phyloP scores from a whole-genome alignment of 2,329 filamentous ascomycete genomes.

The Penicillium psychrosexuale region DNA sequence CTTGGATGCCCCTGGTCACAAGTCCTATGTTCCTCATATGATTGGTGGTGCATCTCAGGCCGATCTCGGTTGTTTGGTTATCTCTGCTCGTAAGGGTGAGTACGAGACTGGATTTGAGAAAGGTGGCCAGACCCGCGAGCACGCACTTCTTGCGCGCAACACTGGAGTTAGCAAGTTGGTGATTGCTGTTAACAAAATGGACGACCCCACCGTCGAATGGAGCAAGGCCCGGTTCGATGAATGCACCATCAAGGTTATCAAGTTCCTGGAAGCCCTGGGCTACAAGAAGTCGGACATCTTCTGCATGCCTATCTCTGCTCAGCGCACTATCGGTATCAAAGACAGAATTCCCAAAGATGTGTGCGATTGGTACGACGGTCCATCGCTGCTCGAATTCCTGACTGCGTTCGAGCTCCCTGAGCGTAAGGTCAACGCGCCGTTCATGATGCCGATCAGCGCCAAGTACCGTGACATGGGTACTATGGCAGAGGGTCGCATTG shows the following conservation, averaged over 20 bases:
- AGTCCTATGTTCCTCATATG: constrained; percentile 98
- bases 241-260: constrained; percentile 81
- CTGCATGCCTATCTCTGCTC: constrained; percentile 95
- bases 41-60: constrained; percentile 92
- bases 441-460: constrained; percentile 97
- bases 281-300: constrained; percentile 94
- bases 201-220: constrained; percentile 95
- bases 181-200: constrained; percentile 98
- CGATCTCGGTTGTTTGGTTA: constrained; percentile 91
- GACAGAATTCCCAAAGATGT: constrained; percentile 73
- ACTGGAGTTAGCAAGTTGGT: constrained; percentile 97
- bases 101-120: constrained; percentile 98
- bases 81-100: constrained; percentile 94
- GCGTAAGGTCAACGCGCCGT: constrained; percentile 93
- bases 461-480: constrained; percentile 98
- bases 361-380: constrained; percentile 81
- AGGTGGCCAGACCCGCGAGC: constrained; percentile 94
- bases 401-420: constrained; percentile 89
- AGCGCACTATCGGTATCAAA: constrained; percentile 83
- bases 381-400: constrained; percentile 91
- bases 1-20: constrained; percentile 93
- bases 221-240: constrained; percentile 88
- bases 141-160: constrained; percentile 96
- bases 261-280: constrained; percentile 86
- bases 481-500: constrained; percentile 95